phyloP scores from a whole-genome alignment of 495 filamentous ascomycete species.

The Chaetomidium leptoderma region DNA sequence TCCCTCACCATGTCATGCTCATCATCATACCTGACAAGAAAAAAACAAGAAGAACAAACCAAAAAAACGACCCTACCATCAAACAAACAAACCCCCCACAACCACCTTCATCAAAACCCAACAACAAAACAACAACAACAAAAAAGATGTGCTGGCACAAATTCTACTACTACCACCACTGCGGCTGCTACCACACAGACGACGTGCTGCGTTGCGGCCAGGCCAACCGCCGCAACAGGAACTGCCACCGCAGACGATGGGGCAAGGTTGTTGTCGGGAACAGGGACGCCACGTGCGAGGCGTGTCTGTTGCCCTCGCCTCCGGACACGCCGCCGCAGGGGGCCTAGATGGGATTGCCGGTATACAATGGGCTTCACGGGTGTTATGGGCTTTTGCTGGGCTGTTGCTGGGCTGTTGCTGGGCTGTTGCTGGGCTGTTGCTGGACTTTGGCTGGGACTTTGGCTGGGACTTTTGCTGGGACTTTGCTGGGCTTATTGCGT shows the following conservation, averaged over 20 bases:
- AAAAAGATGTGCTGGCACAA: not conserved
- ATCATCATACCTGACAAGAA: too few relatives aligned
- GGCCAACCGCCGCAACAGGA: not conserved
- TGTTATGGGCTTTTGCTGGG: too few relatives aligned
- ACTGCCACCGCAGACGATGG: not conserved
- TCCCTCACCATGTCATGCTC: too few relatives aligned
- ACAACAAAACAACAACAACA: not conserved
- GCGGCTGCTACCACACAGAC: not conserved
- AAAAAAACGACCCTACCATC: not conserved
- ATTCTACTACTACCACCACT: not conserved
- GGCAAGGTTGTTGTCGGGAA: not conserved
- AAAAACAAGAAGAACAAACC: too few relatives aligned
- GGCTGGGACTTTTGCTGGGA: too few relatives aligned
- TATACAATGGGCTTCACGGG: too few relatives aligned
- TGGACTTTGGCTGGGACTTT: too few relatives aligned
- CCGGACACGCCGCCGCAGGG: not conserved
- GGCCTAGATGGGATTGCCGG: not conserved
- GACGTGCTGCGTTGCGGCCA: not conserved
- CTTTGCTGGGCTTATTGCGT: too few relatives aligned
- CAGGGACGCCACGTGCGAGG: not conserved
- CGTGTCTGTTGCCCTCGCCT: not conserved
- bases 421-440: too few relatives aligned
- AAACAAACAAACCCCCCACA: not conserved
- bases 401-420: too few relatives aligned
- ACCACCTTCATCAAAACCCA: not conserved